Evolutionary conservation across 495 filamentous ascomycete genomes (phyloP).

Genomic region (Cercophora scortea): DNA sequence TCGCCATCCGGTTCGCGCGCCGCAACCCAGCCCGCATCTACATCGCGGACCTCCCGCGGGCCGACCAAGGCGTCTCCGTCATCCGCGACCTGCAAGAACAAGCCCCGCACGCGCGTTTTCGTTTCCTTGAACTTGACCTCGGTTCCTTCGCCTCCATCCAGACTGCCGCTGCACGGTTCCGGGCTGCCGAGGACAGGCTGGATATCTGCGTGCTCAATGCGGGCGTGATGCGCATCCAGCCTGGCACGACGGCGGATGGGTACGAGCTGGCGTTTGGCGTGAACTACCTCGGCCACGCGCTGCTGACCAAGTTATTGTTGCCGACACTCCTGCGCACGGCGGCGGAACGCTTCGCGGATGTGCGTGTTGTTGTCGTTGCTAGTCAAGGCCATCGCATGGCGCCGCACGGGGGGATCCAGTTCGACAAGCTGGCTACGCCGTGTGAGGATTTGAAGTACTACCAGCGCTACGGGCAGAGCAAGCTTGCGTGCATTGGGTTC

Average conservation of each 20-base stretch:
- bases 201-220: constrained; percentile 50
- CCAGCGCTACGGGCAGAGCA: constrained; percentile 54
- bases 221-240: constrained; percentile 54
- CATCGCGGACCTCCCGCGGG: constrained; percentile 37
- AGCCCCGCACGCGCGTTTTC: constrained; percentile 2
- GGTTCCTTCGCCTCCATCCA: constrained; percentile 21
- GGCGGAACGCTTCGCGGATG: constrained; percentile 15
- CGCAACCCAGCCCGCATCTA: constrained; percentile 49
- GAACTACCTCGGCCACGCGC: constrained; percentile 62
- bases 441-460: constrained; percentile 2
- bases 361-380: constrained; percentile 29
- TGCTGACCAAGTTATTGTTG: constrained; percentile 56
- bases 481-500: constrained; percentile 62
- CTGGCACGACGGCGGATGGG: constrained; percentile 49
- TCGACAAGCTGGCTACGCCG: constrained; percentile 25
- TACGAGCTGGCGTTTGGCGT: constrained; percentile 63
- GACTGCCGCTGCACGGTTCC: constrained; percentile 12
- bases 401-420: constrained; percentile 30
- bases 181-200: constrained; percentile 19
- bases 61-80: constrained; percentile 4
- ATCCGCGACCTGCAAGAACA: constrained; percentile 1
- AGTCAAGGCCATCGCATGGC: constrained; percentile 30
- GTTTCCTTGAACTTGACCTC: constrained; percentile 31
- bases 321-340: constrained; percentile 48
- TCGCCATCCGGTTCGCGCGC: constrained; percentile 50